Evolutionary conservation across 2,329 filamentous ascomycete species (phyloP).

Genomic region (Cercospora berteroae): DNA sequence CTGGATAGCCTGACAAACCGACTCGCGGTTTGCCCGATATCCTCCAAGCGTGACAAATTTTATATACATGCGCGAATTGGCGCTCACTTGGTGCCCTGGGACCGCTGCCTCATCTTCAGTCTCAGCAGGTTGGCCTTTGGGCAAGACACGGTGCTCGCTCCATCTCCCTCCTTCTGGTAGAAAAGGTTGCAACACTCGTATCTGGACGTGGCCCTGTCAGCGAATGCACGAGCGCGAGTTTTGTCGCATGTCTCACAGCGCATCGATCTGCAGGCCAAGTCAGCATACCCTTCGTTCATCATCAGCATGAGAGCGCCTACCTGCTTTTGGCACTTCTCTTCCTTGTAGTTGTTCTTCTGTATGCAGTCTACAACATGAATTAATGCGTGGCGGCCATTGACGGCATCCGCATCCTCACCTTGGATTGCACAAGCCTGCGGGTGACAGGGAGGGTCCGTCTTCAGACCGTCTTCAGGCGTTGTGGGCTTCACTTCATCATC

Average conservation of each 20-base stretch:
- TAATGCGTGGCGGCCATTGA: background rate
- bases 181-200: slow-evolving; percentile 93
- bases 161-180: slow-evolving; percentile 74
- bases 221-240: background rate
- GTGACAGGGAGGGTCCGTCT: slow-evolving; percentile 77
- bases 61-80: slow-evolving; percentile 4
- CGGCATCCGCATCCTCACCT: slow-evolving; percentile 52
- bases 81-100: slow-evolving; percentile 41
- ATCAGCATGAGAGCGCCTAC: slow-evolving; percentile 29
- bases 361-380: slow-evolving; percentile 57
- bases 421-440: slow-evolving; percentile 88
- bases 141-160: slow-evolving; percentile 76
- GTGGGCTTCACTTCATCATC: slow-evolving; percentile 9
- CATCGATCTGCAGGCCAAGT: slow-evolving; percentile 61
- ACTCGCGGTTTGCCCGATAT: slow-evolving; percentile 40
- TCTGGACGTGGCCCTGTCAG: background rate
- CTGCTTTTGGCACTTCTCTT: slow-evolving; percentile 71
- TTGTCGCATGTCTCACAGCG: slow-evolving; percentile 49
- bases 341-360: slow-evolving; percentile 77
- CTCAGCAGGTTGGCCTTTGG: slow-evolving; percentile 75
- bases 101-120: slow-evolving; percentile 79
- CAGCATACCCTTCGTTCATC: slow-evolving; percentile 2
- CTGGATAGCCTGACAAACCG: slow-evolving; percentile 52
- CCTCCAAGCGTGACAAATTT: slow-evolving; percentile 43
- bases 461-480: slow-evolving; percentile 65